Evolutionary conservation across 805 yeast species (phyloP).

Genomic region (Maudiozyma saulgeensis): DNA sequence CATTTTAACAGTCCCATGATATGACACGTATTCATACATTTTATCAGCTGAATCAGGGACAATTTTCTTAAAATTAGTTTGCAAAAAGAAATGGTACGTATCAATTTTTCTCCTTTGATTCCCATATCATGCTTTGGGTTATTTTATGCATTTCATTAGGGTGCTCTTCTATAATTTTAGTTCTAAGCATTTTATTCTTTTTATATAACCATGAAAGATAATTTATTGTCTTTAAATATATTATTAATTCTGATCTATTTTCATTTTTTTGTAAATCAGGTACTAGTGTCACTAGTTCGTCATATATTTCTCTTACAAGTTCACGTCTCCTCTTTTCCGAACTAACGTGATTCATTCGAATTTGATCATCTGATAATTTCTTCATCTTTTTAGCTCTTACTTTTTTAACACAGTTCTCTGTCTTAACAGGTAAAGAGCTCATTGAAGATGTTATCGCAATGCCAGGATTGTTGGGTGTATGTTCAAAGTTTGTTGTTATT

Average conservation of each 20-base stretch:
- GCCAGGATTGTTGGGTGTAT: too few species aligned
- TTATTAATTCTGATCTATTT: conserved; percentile 69
- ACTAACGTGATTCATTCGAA: conserved; percentile 63
- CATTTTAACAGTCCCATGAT: too few species aligned
- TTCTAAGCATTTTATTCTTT: conserved; percentile 37
- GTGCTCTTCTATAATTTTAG: not conserved
- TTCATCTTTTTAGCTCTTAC: conserved; percentile 5
- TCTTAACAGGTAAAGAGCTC: not conserved
- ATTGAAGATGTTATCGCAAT: not conserved
- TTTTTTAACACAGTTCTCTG: not conserved
- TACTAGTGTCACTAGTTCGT: conserved; percentile 60
- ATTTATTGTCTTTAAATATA: conserved; percentile 54
- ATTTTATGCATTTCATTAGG: not conserved
- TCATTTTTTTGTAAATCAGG: conserved; percentile 65
- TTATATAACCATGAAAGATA: conserved; percentile 42
- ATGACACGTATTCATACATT: too few species aligned
- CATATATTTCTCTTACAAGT: conserved; percentile 76
- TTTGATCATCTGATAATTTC: conserved; percentile 28
- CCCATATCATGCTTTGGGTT: not conserved
- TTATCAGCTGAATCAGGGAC: too few species aligned
- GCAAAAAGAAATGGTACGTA: not conserved
- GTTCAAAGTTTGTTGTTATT: too few species aligned
- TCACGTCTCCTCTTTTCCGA: conserved; percentile 83
- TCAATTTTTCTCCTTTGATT: not conserved
- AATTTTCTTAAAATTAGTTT: not conserved